Evolutionary conservation across 106 monocot genomes (phyloP).

Genomic region (Triglochin maritima): DNA sequence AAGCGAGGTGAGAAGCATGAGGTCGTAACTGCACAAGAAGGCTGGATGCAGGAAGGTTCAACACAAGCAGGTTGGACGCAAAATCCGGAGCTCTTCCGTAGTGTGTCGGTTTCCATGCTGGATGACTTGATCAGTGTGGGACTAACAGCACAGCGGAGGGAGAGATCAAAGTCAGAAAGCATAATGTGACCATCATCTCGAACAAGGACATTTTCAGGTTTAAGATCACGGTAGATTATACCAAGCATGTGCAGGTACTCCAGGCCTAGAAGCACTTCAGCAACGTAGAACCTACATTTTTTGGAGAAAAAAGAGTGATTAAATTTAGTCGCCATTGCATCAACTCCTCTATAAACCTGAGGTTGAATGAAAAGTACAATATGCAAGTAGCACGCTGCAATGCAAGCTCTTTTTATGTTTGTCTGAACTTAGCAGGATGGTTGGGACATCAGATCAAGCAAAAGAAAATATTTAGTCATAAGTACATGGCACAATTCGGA

Average conservation of each 20-base stretch:
- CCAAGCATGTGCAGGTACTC: slow-evolving; percentile 29
- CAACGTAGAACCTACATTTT: slow-evolving; percentile 19
- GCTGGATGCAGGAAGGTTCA: slow-evolving; percentile 25
- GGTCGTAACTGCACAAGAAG: slow-evolving; percentile 14
- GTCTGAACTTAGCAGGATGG: too few relatives aligned
- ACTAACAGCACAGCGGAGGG: slow-evolving; percentile 19
- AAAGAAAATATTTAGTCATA: too few relatives aligned
- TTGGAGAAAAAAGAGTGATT: neutral
- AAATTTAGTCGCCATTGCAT: slow-evolving; percentile 2
- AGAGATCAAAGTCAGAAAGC: slow-evolving; percentile 26
- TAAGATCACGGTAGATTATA: slow-evolving; percentile 23
- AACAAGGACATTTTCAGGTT: slow-evolving; percentile 30
- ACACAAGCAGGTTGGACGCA: slow-evolving; percentile 18
- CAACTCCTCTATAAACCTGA: neutral
- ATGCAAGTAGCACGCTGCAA: too few relatives aligned
- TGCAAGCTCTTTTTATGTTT: too few relatives aligned
- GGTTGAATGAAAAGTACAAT: neutral
- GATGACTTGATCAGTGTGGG: slow-evolving; percentile 17
- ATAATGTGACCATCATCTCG: slow-evolving; percentile 26
- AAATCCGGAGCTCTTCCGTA: neutral
- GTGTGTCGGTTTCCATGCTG: neutral
- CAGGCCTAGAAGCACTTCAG: slow-evolving; percentile 24
- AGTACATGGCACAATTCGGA: too few relatives aligned
- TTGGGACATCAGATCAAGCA: too few relatives aligned
- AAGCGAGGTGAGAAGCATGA: slow-evolving; percentile 18